A percentile compares a stretch with the other conserved stretches of the same genome.
phyloP scores from a whole-genome alignment of 305 asterid species.

The Fraxinus angustifolia region DNA sequence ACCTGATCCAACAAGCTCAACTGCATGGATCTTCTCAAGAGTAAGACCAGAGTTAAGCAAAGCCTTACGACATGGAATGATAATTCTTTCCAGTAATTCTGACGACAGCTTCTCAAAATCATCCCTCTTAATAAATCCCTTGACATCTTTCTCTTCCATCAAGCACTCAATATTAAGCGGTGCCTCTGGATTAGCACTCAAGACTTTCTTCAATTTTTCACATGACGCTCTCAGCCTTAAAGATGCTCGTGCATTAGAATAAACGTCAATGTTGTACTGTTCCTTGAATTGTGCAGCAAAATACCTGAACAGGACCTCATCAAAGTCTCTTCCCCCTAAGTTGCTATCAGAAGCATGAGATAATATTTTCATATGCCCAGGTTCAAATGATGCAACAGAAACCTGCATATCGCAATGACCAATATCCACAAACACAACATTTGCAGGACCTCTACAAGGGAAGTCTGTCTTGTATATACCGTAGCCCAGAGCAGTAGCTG shows the following conservation, averaged over 20 bases:
- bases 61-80: constrained; percentile 69
- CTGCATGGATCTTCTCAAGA: constrained; percentile 65
- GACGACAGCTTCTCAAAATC: constrained; percentile 81
- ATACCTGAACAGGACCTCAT: constrained; percentile 71
- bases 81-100: constrained; percentile 60
- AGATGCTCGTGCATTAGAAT: constrained; percentile 73
- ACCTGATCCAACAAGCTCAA: constrained; percentile 97
- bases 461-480: constrained; percentile 85
- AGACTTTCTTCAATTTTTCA: constrained; percentile 90
- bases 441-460: constrained; percentile 43
- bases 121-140: constrained; percentile 81
- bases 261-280: constrained; percentile 70
- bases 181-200: constrained; percentile 98
- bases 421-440: constrained; percentile 82
- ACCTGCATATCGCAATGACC: constrained; percentile 97
- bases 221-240: constrained; percentile 82
- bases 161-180: constrained; percentile 88
- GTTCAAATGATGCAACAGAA: constrained; percentile 67
- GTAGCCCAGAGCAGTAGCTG: constrained; percentile 88
- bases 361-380: constrained; percentile 70
- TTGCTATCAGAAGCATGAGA: constrained; percentile 83
- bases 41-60: constrained; percentile 63
- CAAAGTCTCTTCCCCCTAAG: constrained; percentile 94
- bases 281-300: constrained; percentile 70
- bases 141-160: constrained; percentile 97